These are phyloP conservation scores for Coemansia javaensis DNA, from an alignment of 192 early-diverging fungal species.

Conservation along the genomic window DNA sequence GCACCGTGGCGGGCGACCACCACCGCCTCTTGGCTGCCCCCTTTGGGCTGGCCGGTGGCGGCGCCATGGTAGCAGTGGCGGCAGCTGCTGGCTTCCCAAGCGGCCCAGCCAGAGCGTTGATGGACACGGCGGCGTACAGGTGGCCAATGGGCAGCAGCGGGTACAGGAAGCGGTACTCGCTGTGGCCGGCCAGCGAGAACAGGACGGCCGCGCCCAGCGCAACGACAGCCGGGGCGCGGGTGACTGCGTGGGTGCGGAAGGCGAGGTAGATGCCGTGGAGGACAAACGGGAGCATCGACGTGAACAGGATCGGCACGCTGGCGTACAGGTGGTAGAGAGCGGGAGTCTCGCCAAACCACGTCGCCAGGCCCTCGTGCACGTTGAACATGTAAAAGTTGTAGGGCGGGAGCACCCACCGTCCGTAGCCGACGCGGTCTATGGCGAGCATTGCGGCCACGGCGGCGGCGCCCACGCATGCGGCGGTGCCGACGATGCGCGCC, in stretches of 20 bases:
- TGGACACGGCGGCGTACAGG: slow-evolving; percentile 47
- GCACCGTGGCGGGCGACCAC: slow-evolving; percentile 7
- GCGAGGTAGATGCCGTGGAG: slow-evolving; percentile 52
- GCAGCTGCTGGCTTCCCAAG: no score
- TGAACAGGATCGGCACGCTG: slow-evolving; percentile 72
- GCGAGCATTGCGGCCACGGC: slow-evolving; percentile 51
- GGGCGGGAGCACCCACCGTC: slow-evolving; percentile 64
- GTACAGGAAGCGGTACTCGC: slow-evolving; percentile 94
- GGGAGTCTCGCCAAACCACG: slow-evolving; percentile 90
- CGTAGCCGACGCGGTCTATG: slow-evolving; percentile 72
- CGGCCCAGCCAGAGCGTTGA: slow-evolving; percentile 30
- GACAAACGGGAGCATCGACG: slow-evolving; percentile 68
- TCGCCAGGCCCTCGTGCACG: slow-evolving; percentile 68
- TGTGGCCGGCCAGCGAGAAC: slow-evolving; percentile 81
- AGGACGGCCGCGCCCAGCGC: slow-evolving; percentile 51
- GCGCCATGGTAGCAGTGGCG: no score
- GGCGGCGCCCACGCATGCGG: slow-evolving; percentile 13
- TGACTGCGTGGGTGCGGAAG: not conserved
- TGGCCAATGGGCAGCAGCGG: slow-evolving; percentile 71
- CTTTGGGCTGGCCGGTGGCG: not conserved
- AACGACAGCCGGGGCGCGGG: slow-evolving; percentile 36
- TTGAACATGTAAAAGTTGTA: slow-evolving; percentile 80
- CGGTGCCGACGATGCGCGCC: slow-evolving; percentile 5
- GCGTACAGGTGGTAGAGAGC: slow-evolving; percentile 89
- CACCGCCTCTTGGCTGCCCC: not conserved